phyloP scores from a whole-genome alignment of 768 basidiomycete species.

The Asterophora parasitica region DNA sequence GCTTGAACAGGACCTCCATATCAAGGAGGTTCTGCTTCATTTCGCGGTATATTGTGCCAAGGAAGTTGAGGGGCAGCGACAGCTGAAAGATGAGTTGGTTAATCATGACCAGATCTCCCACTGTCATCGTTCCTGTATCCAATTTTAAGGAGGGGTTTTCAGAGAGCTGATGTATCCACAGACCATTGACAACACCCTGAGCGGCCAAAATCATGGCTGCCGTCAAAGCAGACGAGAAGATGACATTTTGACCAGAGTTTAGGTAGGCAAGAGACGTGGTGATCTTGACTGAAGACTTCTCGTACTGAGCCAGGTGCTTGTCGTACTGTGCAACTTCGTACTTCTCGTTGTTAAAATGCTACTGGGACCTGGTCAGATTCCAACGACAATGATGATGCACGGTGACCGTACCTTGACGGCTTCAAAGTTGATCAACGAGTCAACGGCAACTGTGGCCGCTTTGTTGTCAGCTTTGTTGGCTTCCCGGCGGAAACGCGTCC shows the following conservation, averaged over 20 bases:
- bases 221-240: constrained; percentile 92
- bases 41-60: constrained; percentile 96
- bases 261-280: constrained; percentile 89
- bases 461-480: constrained; percentile 97
- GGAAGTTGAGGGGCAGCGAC: constrained; percentile 92
- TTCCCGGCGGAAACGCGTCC: constrained; percentile 88
- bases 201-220: constrained; percentile 96
- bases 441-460: constrained; percentile 89
- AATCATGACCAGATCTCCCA: constrained; percentile 98
- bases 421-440: constrained; percentile 96
- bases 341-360: constrained; percentile 98
- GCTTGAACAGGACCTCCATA: constrained; percentile 93
- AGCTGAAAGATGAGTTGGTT: constrained; percentile 98
- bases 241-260: constrained; percentile 96
- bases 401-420: constrained; percentile 79
- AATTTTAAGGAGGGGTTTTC: not conserved
- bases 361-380: constrained; percentile 10
- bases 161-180: constrained; percentile 12
- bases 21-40: constrained; percentile 93
- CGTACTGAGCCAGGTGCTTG: constrained; percentile 78
- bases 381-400: not conserved
- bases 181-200: constrained; percentile 89
- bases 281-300: constrained; percentile 90
- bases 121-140: constrained; percentile 87
- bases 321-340: constrained; percentile 93